These are phyloP conservation scores for Penicillium cinerascens DNA, from an alignment of 495 filamentous ascomycete species.

Conservation along the genomic window DNA sequence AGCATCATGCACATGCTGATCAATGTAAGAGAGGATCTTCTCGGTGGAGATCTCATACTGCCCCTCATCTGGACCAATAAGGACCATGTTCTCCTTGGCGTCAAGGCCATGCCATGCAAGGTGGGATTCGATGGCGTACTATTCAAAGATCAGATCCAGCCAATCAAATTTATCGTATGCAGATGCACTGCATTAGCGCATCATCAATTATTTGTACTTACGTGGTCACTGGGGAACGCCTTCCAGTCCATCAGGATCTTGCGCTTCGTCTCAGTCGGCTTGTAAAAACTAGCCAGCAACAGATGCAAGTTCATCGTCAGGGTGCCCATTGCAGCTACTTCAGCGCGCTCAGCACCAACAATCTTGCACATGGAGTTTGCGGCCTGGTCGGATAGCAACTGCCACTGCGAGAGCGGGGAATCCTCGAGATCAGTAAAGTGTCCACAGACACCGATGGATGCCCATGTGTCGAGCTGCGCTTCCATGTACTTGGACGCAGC, in stretches of 20 bases:
- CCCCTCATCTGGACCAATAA: constrained; percentile 60
- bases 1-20: constrained; percentile 66
- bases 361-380: constrained; percentile 72
- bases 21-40: constrained; percentile 72
- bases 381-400: constrained; percentile 69
- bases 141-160: background rate
- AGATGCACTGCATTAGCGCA: background rate
- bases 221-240: constrained; percentile 92
- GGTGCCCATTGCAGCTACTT: constrained; percentile 92
- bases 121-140: constrained; percentile 92
- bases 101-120: constrained; percentile 72
- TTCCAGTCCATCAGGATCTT: constrained; percentile 93
- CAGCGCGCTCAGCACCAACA: constrained; percentile 70
- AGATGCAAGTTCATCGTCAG: constrained; percentile 89
- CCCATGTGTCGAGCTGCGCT: constrained; percentile 83
- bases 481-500: constrained; percentile 66
- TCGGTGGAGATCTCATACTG: constrained; percentile 58
- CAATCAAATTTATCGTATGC: background rate
- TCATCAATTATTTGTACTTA: constrained; percentile 27
- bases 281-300: constrained; percentile 87
- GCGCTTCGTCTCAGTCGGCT: constrained; percentile 64
- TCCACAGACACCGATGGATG: constrained; percentile 82
- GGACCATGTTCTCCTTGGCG: constrained; percentile 67
- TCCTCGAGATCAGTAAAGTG: constrained; percentile 81
- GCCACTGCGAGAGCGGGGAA: constrained; percentile 73